phyloP scores from a whole-genome alignment of 768 basidiomycete genomes.

The Gymnopilus junonius region DNA sequence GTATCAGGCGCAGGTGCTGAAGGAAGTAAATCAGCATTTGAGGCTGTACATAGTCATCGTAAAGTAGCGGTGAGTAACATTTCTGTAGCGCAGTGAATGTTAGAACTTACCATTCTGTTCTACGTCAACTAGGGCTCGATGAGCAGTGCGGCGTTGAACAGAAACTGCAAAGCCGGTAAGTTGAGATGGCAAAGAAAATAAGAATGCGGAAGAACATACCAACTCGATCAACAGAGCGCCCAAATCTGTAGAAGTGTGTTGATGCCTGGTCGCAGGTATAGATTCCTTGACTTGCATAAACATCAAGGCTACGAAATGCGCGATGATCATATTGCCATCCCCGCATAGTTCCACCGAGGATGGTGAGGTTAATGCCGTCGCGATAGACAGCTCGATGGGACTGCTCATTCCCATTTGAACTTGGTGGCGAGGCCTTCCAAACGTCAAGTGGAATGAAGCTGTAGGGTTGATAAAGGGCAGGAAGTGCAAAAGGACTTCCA shows the following conservation, averaged over 20 bases:
- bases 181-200: too few relatives aligned
- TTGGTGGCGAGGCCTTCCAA: constrained; percentile 28
- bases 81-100: too few relatives aligned
- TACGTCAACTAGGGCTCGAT: too few relatives aligned
- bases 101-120: too few relatives aligned
- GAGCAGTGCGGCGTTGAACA: too few relatives aligned
- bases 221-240: constrained; percentile 1
- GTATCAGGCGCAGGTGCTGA: too few relatives aligned
- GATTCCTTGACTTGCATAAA: not conserved
- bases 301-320: constrained; percentile 3
- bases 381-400: constrained; percentile 26
- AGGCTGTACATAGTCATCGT: too few relatives aligned
- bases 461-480: constrained; percentile 27
- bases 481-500: constrained; percentile 20
- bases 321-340: constrained; percentile 25
- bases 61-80: too few relatives aligned
- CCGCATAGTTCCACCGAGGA: constrained; percentile 29
- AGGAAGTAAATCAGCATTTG: too few relatives aligned
- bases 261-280: constrained; percentile 1
- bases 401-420: constrained; percentile 27
- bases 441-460: constrained; percentile 31
- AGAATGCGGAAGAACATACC: too few relatives aligned
- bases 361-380: constrained; percentile 27
- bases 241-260: not conserved
- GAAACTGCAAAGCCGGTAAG: too few relatives aligned